phyloP scores from a whole-genome alignment of 768 basidiomycete species.

The Rhodotorula diobovata region DNA sequence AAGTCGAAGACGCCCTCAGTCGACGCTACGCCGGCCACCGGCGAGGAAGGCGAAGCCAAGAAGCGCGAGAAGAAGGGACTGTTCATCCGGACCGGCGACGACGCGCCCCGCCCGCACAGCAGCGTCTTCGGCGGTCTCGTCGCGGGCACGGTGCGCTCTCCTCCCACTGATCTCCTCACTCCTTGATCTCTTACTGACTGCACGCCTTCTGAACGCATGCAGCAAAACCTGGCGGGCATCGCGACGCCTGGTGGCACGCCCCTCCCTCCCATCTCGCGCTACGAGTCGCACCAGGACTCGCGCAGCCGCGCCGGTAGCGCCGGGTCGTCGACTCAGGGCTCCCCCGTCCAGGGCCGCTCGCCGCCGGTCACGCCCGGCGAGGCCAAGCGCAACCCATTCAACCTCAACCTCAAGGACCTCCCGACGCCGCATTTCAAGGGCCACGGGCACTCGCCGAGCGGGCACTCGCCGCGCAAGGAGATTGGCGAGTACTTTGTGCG shows the following conservation, averaged over 20 bases:
- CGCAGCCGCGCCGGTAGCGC: slow-evolving; percentile 12
- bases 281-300: slow-evolving; percentile 18
- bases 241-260: slow-evolving; percentile 54
- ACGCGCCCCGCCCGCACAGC: slow-evolving; percentile 54
- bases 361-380: neutral
- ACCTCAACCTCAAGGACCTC: slow-evolving; percentile 29
- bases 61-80: slow-evolving; percentile 13
- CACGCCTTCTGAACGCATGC: neutral
- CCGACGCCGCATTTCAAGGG: slow-evolving; percentile 2
- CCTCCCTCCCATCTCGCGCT: slow-evolving; percentile 55
- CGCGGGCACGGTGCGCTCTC: slow-evolving; percentile 54
- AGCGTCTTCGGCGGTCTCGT: slow-evolving; percentile 70
- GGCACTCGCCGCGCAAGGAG: slow-evolving; percentile 39
- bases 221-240: slow-evolving; percentile 58
- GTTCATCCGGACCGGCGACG: slow-evolving; percentile 43
- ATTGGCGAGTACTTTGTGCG: slow-evolving; percentile 45
- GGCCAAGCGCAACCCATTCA: slow-evolving; percentile 28
- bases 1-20: slow-evolving; percentile 10
- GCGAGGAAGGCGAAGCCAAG: slow-evolving; percentile 12
- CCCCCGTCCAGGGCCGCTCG: slow-evolving; percentile 15
- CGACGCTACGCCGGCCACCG: slow-evolving; percentile 13
- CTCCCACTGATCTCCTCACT: neutral
- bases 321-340: slow-evolving; percentile 6
- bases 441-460: slow-evolving; percentile 36
- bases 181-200: neutral